Evolutionary conservation across 2,329 filamentous ascomycete genomes (phyloP).

Genomic region (Myriangium duriaei): DNA sequence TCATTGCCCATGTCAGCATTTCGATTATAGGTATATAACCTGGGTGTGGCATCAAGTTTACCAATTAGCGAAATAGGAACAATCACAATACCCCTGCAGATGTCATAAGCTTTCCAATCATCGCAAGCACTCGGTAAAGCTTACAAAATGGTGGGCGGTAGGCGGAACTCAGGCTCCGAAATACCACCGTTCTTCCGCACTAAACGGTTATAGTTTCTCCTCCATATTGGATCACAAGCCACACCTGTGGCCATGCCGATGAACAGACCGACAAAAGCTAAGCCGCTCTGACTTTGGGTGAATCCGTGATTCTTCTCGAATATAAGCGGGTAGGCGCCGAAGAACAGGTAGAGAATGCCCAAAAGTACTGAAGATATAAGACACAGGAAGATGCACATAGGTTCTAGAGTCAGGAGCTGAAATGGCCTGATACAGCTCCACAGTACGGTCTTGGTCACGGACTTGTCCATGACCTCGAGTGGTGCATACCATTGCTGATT

Average conservation of each 20-base stretch:
- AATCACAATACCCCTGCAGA: slow-evolving; percentile 53
- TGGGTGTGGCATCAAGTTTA: too few species aligned
- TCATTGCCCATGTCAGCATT: too few species aligned
- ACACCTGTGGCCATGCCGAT: slow-evolving; percentile 55
- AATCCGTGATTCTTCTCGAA: slow-evolving; percentile 66
- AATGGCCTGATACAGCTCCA: slow-evolving; percentile 53
- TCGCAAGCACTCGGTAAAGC: slow-evolving; percentile 9
- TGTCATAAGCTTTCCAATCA: slow-evolving; percentile 20
- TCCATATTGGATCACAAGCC: slow-evolving; percentile 54
- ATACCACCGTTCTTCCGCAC: slow-evolving; percentile 42
- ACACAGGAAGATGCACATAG: slow-evolving; percentile 75
- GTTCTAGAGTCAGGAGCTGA: slow-evolving; percentile 66
- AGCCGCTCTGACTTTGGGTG: slow-evolving; percentile 64
- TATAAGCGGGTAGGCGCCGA: slow-evolving; percentile 73
- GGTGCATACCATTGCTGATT: slow-evolving; percentile 64
- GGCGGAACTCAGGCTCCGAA: slow-evolving; percentile 75
- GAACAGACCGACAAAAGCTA: slow-evolving; percentile 62
- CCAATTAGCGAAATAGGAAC: slow-evolving; percentile 75
- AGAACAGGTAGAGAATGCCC: slow-evolving; percentile 81
- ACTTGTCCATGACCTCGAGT: slow-evolving; percentile 59
- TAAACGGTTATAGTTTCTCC: slow-evolving; percentile 42
- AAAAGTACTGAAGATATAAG: slow-evolving; percentile 74
- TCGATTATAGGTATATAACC: too few species aligned
- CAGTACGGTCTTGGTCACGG: slow-evolving; percentile 43
- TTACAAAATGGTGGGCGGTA: slow-evolving; percentile 49